Conservation (phyloP, 495 filamentous ascomycete genomes). For the Hyaloscypha hepaticicola region DNA sequence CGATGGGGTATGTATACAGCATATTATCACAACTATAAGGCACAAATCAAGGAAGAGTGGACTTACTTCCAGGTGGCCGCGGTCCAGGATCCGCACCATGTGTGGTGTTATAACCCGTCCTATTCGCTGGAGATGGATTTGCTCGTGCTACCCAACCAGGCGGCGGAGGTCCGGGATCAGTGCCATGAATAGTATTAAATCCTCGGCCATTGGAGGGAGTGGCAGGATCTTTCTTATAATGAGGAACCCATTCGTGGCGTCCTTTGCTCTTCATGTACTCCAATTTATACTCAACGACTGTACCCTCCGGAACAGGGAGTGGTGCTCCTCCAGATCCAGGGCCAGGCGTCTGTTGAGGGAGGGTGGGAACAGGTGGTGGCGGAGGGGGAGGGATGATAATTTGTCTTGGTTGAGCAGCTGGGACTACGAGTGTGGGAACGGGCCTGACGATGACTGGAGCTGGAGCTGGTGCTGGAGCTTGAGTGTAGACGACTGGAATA, state of each 20-base stretch:
- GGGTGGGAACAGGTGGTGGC: background rate
- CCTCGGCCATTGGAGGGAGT: background rate
- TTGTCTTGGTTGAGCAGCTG: background rate
- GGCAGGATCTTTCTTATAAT: background rate
- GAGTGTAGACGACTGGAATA: background rate
- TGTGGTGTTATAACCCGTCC: background rate
- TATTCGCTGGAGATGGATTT: background rate
- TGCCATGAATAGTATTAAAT: background rate
- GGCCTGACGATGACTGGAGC: background rate
- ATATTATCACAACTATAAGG: background rate
- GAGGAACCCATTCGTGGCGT: background rate
- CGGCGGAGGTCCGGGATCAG: background rate
- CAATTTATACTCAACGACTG: too few species aligned
- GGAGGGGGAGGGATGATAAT: background rate
- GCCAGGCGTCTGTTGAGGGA: constrained; percentile 5
- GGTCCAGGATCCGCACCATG: background rate
- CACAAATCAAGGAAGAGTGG: background rate
- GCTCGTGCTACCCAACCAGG: background rate
- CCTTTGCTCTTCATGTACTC: background rate
- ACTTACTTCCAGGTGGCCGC: background rate
- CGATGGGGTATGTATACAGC: background rate
- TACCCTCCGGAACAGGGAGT: background rate
- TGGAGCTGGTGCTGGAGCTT: background rate
- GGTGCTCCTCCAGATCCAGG: background rate
- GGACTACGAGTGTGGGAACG: background rate